These are phyloP conservation scores for Arthrinium phaeospermum DNA, from an alignment of 2,329 filamentous ascomycete species.

Conservation along the genomic window DNA sequence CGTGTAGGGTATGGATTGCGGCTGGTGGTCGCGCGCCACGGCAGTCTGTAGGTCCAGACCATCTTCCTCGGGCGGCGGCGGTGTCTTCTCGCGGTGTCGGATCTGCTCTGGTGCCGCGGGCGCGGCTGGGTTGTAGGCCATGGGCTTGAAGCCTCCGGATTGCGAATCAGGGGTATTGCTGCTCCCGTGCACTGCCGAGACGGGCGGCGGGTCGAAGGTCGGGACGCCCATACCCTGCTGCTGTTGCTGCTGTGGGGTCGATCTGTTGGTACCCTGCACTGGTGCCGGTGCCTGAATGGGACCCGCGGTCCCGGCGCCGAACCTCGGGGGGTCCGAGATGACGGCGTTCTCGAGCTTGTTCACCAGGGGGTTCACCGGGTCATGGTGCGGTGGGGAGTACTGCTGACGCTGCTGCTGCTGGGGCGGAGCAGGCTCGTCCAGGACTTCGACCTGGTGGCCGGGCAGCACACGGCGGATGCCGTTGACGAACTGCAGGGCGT, in stretches of 20 bases:
- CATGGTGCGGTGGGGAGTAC: slow-evolving; percentile 31
- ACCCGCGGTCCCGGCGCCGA: slow-evolving; percentile 31
- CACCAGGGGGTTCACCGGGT: slow-evolving; percentile 69
- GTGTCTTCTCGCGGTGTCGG: slow-evolving; percentile 78
- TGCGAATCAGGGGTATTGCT: slow-evolving; percentile 40
- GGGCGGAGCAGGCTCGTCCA: slow-evolving; percentile 64
- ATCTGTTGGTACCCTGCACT: not conserved
- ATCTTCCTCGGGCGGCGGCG: slow-evolving; percentile 73
- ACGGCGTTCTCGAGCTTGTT: slow-evolving; percentile 76
- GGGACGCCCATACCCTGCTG: not conserved
- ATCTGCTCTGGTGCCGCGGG: slow-evolving; percentile 76
- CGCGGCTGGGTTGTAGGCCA: slow-evolving; percentile 81
- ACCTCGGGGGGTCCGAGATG: slow-evolving; percentile 63
- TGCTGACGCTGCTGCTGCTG: slow-evolving; percentile 44
- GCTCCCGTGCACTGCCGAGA: slow-evolving; percentile 37
- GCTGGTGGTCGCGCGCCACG: slow-evolving; percentile 61
- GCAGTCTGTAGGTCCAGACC: slow-evolving; percentile 64
- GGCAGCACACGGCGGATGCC: slow-evolving; percentile 70
- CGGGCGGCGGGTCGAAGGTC: slow-evolving; percentile 48
- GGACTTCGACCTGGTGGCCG: slow-evolving; percentile 63
- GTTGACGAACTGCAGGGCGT: slow-evolving; percentile 74
- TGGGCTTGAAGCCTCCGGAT: slow-evolving; percentile 55
- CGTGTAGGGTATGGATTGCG: slow-evolving; percentile 58
- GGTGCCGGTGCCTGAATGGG: not conserved
- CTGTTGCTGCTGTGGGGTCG: not conserved